Evolutionary conservation across 2,329 filamentous ascomycete genomes (phyloP).

Genomic region (Alternaria conjuncta): DNA sequence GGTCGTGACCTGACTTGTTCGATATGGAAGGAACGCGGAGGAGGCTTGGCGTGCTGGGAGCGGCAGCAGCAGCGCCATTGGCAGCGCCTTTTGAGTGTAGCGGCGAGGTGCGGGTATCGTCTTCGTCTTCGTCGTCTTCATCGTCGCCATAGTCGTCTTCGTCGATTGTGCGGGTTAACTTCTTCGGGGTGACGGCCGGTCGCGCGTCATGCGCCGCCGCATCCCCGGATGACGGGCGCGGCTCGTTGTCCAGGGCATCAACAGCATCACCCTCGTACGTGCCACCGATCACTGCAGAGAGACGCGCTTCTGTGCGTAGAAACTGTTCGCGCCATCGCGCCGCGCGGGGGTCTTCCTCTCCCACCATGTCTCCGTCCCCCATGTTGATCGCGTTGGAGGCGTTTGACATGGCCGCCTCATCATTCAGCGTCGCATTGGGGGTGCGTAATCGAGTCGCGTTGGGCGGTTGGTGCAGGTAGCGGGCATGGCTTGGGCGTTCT

Average conservation of each 20-base stretch:
- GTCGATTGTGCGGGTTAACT: slow-evolving; percentile 77
- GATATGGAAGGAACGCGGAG: slow-evolving; percentile 70
- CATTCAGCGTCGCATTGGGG: slow-evolving; percentile 52
- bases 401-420: slow-evolving; percentile 50
- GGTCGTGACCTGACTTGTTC: slow-evolving; percentile 67
- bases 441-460: slow-evolving; percentile 50
- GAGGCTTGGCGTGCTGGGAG: slow-evolving; percentile 66
- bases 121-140: slow-evolving; percentile 62
- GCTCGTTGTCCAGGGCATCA: slow-evolving; percentile 35
- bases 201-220: slow-evolving; percentile 52
- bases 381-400: slow-evolving; percentile 45
- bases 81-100: slow-evolving; percentile 61
- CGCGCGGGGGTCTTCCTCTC: slow-evolving; percentile 56
- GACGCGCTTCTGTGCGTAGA: slow-evolving; percentile 75
- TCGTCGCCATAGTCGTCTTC: slow-evolving; percentile 89
- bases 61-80: slow-evolving; percentile 60
- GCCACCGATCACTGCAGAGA: slow-evolving; percentile 74
- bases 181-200: slow-evolving; percentile 66
- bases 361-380: slow-evolving; percentile 50
- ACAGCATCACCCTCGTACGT: slow-evolving; percentile 32
- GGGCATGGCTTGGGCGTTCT: slow-evolving; percentile 53
- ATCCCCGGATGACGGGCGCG: slow-evolving; percentile 33
- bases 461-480: slow-evolving; percentile 42
- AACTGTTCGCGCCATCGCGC: slow-evolving; percentile 77
- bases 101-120: slow-evolving; percentile 53